Percentiles rank a stretch among this genome's conserved stretches.
Conservation (phyloP, 2,329 filamentous ascomycete species). For the Monosporascus sp. region DNA sequence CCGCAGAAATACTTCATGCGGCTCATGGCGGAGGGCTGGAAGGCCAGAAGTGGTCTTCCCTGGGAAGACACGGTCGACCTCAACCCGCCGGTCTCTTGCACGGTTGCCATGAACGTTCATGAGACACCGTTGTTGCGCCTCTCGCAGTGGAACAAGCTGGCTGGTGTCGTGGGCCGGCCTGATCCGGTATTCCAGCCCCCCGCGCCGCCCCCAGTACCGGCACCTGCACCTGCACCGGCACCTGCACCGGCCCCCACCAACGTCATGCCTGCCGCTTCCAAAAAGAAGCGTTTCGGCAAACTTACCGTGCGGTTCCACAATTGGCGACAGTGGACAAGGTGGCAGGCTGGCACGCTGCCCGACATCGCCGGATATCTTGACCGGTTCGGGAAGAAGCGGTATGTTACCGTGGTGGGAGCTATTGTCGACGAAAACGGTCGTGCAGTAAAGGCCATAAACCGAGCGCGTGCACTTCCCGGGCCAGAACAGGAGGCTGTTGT, state of each 20-base stretch:
- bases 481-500: neutral
- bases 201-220: neutral
- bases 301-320: neutral
- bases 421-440: neutral
- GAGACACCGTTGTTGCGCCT: conserved; percentile 3
- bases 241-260: neutral
- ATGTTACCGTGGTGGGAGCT: neutral
- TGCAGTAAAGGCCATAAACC: neutral
- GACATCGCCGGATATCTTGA: too few relatives aligned
- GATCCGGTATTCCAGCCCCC: neutral
- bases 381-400: neutral
- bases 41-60: conserved; percentile 7
- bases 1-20: neutral
- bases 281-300: neutral
- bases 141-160: conserved; percentile 9
- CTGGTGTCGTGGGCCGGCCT: neutral
- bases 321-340: neutral
- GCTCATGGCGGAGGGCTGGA: conserved; percentile 16
- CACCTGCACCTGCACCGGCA: neutral
- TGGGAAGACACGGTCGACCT: conserved; percentile 10
- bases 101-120: conserved; percentile 4
- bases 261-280: neutral
- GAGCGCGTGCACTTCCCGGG: neutral
- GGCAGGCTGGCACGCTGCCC: neutral
- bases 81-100: neutral